These are phyloP conservation scores for Aspergillus felis DNA, from an alignment of 2,329 filamentous ascomycete genomes.

Conservation along the genomic window DNA sequence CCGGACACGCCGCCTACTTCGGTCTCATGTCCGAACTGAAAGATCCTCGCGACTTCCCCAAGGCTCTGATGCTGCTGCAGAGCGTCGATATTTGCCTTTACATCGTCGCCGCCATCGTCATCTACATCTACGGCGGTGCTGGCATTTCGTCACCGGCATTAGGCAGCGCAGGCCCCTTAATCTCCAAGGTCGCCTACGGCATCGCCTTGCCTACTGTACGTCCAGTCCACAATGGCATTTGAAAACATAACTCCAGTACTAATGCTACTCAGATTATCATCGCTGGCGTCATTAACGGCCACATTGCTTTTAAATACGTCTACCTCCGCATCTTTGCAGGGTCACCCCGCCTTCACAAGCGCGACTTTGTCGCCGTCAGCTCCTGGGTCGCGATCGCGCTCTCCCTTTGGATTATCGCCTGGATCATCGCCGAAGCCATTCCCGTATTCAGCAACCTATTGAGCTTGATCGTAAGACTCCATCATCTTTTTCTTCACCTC, in stretches of 20 bases:
- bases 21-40: slow-evolving; percentile 62
- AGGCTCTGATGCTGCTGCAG: slow-evolving; percentile 61
- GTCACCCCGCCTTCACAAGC: no score
- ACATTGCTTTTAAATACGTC: slow-evolving; percentile 63
- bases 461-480: slow-evolving; percentile 51
- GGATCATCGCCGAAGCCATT: slow-evolving; percentile 65
- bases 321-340: slow-evolving; percentile 64
- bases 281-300: slow-evolving; percentile 66
- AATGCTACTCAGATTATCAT: slow-evolving; percentile 53
- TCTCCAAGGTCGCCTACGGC: slow-evolving; percentile 64
- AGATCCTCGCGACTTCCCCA: slow-evolving; percentile 57
- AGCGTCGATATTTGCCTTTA: slow-evolving; percentile 59
- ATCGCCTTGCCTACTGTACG: slow-evolving; percentile 61
- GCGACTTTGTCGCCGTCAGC: slow-evolving; percentile 48
- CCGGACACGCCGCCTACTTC: slow-evolving; percentile 66
- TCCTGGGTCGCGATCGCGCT: slow-evolving; percentile 59
- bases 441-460: slow-evolving; percentile 66
- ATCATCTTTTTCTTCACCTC: neutral
- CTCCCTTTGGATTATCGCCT: slow-evolving; percentile 57
- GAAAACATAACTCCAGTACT: neutral
- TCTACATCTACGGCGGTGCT: slow-evolving; percentile 64
- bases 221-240: slow-evolving; percentile 7
- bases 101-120: slow-evolving; percentile 61
- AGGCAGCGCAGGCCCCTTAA: slow-evolving; percentile 53
- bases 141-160: slow-evolving; percentile 63